Evolutionary conservation across 129 eudicot genomes (phyloP).

Genomic region (Helichrysum umbraculigerum): DNA sequence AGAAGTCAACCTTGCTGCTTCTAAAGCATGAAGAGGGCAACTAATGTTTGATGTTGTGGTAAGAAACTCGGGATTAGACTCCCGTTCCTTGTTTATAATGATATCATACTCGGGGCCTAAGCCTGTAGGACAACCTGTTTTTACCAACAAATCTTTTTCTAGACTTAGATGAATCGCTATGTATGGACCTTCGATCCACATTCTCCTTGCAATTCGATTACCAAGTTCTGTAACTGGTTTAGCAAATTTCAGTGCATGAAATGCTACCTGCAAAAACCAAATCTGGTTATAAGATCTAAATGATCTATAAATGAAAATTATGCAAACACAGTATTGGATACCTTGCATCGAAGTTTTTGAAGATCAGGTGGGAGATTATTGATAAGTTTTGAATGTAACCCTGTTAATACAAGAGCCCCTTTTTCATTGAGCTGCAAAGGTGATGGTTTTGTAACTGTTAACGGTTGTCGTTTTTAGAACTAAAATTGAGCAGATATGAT

Average conservation of each 20-base stretch:
- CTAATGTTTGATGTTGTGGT: constrained; percentile 44
- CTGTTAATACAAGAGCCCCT: constrained; percentile 67
- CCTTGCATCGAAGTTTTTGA: constrained; percentile 82
- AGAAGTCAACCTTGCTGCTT: constrained; percentile 44
- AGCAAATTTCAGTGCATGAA: constrained; percentile 60
- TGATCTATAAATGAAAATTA: background rate
- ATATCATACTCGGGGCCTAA: constrained; percentile 50
- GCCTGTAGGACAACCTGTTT: constrained; percentile 62
- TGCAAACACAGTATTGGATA: background rate
- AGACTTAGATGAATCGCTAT: constrained; percentile 56
- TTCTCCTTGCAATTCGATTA: constrained; percentile 55
- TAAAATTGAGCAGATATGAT: background rate
- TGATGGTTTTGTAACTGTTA: constrained; percentile 1
- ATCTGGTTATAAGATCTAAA: background rate
- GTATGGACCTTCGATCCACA: constrained; percentile 85
- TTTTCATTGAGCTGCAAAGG: constrained; percentile 63
- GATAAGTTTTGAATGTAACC: constrained; percentile 65
- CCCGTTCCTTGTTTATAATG: constrained; percentile 33
- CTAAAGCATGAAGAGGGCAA: constrained; percentile 55
- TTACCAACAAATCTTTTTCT: constrained; percentile 64
- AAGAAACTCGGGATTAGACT: constrained; percentile 42
- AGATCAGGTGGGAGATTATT: constrained; percentile 73
- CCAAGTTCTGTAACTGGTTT: constrained; percentile 52
- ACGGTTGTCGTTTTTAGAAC: background rate
- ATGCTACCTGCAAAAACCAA: constrained; percentile 43